Conservation (phyloP, 768 basidiomycete species). For the Peribolospora baueri region DNA sequence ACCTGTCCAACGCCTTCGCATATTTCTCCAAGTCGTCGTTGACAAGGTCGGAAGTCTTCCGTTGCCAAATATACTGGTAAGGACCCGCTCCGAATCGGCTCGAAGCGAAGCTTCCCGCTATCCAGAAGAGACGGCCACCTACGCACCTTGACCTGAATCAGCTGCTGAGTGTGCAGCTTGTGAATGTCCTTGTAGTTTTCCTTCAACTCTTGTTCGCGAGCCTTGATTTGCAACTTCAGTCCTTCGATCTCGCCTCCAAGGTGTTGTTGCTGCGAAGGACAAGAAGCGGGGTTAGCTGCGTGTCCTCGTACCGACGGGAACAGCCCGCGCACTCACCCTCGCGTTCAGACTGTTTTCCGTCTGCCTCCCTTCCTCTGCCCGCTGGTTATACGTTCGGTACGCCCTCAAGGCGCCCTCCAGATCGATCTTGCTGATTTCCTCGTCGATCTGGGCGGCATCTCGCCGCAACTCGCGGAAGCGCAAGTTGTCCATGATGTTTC, state of each 20-base stretch:
- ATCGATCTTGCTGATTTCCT: constrained; percentile 48
- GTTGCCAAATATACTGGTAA: neutral
- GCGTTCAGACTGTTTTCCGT: constrained; percentile 47
- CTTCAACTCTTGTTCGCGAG: constrained; percentile 38
- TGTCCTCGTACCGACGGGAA: neutral
- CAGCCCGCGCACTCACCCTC: constrained; percentile 26
- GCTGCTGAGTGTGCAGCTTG: constrained; percentile 64
- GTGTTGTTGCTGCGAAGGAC: constrained; percentile 33
- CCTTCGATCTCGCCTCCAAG: constrained; percentile 62
- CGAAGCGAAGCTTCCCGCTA: no score
- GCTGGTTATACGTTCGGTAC: constrained; percentile 56
- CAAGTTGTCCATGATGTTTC: constrained; percentile 60
- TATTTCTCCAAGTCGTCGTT: constrained; percentile 95
- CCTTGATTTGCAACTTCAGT: constrained; percentile 38
- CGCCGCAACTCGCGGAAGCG: constrained; percentile 42
- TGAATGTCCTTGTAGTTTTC: constrained; percentile 69
- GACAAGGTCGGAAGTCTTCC: constrained; percentile 87
- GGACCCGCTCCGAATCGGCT: neutral
- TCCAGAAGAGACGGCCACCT: no score
- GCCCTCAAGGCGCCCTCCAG: constrained; percentile 69
- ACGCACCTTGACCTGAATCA: constrained; percentile 76
- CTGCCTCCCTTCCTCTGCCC: constrained; percentile 45
- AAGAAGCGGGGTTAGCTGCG: no score
- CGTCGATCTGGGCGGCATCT: constrained; percentile 41
- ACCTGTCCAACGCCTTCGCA: constrained; percentile 91